Percentiles rank a stretch among this genome's conserved stretches.
Evolutionary conservation across 768 basidiomycete species (phyloP).

Genomic region (Trametes cingulata): DNA sequence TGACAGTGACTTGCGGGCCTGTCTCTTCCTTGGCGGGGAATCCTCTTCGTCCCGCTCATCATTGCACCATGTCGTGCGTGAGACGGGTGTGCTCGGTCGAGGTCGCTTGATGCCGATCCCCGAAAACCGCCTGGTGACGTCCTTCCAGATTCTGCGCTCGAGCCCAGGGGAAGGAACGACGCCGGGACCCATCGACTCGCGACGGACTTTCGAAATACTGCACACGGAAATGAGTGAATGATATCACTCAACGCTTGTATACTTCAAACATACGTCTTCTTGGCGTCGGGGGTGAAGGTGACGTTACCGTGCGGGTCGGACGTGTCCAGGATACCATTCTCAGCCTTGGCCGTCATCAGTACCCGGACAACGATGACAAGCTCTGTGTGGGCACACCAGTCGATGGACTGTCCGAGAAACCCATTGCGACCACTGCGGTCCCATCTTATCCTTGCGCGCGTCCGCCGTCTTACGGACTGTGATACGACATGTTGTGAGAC

Average conservation of each 20-base stretch:
- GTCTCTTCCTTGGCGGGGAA: constrained; percentile 15
- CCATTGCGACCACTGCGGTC: constrained; percentile 51
- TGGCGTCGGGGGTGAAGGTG: constrained; percentile 44
- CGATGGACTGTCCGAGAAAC: constrained; percentile 46
- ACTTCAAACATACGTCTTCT: constrained; percentile 42
- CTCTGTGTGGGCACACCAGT: constrained; percentile 36
- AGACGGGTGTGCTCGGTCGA: constrained; percentile 3
- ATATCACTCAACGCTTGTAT: background rate
- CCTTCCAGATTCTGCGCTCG: constrained; percentile 43
- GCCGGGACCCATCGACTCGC: constrained; percentile 31
- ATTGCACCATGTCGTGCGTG: background rate
- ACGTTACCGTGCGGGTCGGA: constrained; percentile 39
- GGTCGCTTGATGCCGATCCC: constrained; percentile 31
- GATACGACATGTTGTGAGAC: background rate
- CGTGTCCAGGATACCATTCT: constrained; percentile 44
- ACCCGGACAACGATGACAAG: background rate
- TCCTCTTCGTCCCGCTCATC: constrained; percentile 16
- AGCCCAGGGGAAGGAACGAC: constrained; percentile 30
- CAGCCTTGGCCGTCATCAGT: constrained; percentile 35
- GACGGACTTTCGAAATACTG: constrained; percentile 39
- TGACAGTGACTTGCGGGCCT: constrained; percentile 30
- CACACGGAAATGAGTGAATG: background rate
- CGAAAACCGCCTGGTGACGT: constrained; percentile 33
- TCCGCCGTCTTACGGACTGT: constrained; percentile 49
- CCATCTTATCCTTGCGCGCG: constrained; percentile 45